Percentiles rank a stretch among this genome's conserved stretches.
These are phyloP conservation scores for Alternaria consortialis DNA, from an alignment of 2,329 filamentous ascomycete species.

Conservation along the genomic window DNA sequence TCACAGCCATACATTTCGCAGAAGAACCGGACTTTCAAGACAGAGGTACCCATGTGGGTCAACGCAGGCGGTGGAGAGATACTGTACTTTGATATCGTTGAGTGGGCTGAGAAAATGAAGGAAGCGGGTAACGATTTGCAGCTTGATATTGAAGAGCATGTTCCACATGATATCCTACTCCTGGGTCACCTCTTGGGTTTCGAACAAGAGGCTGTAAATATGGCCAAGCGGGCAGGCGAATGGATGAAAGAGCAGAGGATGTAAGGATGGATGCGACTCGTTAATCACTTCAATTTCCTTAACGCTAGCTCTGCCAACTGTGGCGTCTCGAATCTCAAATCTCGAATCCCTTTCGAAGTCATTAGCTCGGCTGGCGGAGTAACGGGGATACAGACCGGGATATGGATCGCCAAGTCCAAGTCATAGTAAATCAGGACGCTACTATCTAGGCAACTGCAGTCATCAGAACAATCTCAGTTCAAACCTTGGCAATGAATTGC, in stretches of 20 bases:
- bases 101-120: slow-evolving; percentile 51
- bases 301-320: background rate
- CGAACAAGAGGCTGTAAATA: slow-evolving; percentile 47
- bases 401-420: no score
- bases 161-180: slow-evolving; percentile 59
- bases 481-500: background rate
- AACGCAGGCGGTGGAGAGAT: slow-evolving; percentile 55
- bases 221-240: slow-evolving; percentile 51
- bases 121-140: slow-evolving; percentile 54
- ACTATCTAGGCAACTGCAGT: no score
- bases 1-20: slow-evolving; percentile 52
- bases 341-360: no score
- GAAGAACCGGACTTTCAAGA: slow-evolving; percentile 51
- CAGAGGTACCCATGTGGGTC: slow-evolving; percentile 53
- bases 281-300: background rate
- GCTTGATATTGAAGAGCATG: slow-evolving; percentile 52
- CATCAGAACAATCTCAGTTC: background rate
- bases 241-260: slow-evolving; percentile 33
- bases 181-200: slow-evolving; percentile 56
- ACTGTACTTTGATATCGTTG: slow-evolving; percentile 52
- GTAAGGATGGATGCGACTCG: accelerated
- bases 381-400: no score
- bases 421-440: no score
- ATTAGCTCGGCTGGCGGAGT: no score
- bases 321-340: no score